phyloP scores from a whole-genome alignment of 2,329 filamentous ascomycete species.

The Arthroderma uncinatum region DNA sequence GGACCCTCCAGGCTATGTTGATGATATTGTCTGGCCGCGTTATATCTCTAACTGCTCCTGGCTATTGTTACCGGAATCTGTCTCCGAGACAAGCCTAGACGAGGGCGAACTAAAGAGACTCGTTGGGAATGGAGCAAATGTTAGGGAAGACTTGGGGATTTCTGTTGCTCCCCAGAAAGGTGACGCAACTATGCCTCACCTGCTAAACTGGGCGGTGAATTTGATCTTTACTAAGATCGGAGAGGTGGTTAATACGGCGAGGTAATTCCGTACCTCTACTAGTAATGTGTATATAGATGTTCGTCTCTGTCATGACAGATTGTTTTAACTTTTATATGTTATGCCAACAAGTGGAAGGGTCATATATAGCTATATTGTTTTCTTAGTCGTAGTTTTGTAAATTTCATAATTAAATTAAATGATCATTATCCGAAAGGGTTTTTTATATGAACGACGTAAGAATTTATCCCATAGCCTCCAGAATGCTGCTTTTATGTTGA shows the following conservation, averaged over 20 bases:
- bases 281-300: not conserved
- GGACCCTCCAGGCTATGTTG: conserved; percentile 88
- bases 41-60: conserved; percentile 73
- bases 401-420: no score
- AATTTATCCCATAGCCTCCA: not conserved
- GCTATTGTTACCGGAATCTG: conserved; percentile 60
- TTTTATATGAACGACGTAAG: not conserved
- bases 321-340: no score
- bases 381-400: no score
- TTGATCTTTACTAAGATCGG: conserved; percentile 40
- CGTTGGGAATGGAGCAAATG: conserved; percentile 25
- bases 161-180: conserved; percentile 40
- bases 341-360: no score
- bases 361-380: no score
- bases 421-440: not conserved
- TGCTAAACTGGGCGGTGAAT: conserved; percentile 59
- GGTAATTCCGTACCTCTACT: not conserved
- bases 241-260: not conserved
- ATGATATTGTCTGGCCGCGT: conserved; percentile 91
- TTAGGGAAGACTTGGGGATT: conserved; percentile 38
- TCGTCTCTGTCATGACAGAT: not conserved
- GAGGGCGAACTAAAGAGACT: conserved; percentile 21
- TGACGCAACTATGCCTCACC: conserved; percentile 49
- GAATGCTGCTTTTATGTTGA: no score
- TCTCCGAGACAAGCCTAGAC: conserved; percentile 14